Evolutionary conservation across 2,329 filamentous ascomycete genomes (phyloP), one percentile per base, ranked within the genome.

Genomic region (Xylariales sp.): DNA sequence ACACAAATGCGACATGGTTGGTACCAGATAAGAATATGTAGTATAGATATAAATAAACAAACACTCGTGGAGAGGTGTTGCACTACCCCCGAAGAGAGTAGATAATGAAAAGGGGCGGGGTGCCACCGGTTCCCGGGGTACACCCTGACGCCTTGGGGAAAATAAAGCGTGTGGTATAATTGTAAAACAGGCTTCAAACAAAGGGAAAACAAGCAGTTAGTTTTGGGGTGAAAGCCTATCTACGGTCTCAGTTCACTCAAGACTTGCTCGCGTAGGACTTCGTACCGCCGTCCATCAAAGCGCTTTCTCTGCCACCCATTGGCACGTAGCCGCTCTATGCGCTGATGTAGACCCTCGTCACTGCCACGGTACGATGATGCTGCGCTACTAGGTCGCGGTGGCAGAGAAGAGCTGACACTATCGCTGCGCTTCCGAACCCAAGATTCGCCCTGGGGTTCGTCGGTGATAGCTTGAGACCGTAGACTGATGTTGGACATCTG

Each of bases 161-260:
- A n/a, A n/a, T n/a, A n/a, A n/a, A n/a, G n/a, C n/a, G n/a, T n/a
- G n/a, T n/a, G n/a, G n/a, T n/a, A n/a, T n/a, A n/a, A n/a, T n/a
- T n/a, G n/a, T n/a, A n/a, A n/a, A n/a, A n/a, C n/a, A n/a, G n/a
- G n/a, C n/a, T n/a, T n/a, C n/a, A n/a, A n/a, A n/a, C n/a, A n/a
- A n/a, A n/a, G n/a, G n/a, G n/a, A n/a, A n/a, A n/a, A n/a, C n/a
- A n/a, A n/a, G n/a, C n/a, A n/a, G n/a, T n/a, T n/a, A n/a, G n/a
- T n/a, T n/a, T n/a, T n/a, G n/a, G n/a, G n/a, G n/a, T n/a, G n/a
- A n/a, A n/a, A n/a, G n/a, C n/a, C n/a, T n/a, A n/a, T n/a, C n/a
- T n/a, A n/a, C n/a, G n/a, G n/a, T n/a, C n/a, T n/a, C n/a, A 79
- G 56, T 49, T 80, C 76, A 3, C 68, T 66, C 39, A 79, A 56